Conservation (phyloP, 2,329 filamentous ascomycete genomes). For the Cladophialophora carrionii region DNA sequence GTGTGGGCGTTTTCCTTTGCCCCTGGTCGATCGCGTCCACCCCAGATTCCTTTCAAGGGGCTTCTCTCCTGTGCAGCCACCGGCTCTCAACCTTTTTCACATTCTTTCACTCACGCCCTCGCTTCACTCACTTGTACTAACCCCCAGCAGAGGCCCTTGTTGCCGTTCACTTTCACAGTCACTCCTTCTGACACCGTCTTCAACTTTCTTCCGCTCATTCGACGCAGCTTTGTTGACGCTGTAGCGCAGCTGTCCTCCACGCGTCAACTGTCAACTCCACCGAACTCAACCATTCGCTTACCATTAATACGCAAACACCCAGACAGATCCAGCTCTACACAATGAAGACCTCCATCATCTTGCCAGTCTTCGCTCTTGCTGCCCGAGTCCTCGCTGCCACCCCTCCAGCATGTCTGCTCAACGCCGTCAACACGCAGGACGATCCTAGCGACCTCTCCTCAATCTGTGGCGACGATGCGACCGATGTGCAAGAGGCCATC, state of each 20-base stretch:
- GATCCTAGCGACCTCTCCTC: slow-evolving; percentile 47
- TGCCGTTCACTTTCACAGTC: slow-evolving; percentile 19
- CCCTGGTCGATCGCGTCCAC: slow-evolving; percentile 15
- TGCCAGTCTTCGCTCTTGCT: slow-evolving; percentile 51
- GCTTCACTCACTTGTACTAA: slow-evolving; percentile 19
- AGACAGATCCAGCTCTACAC: slow-evolving; percentile 13
- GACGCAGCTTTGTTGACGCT: slow-evolving; percentile 5
- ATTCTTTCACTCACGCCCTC: slow-evolving; percentile 14
- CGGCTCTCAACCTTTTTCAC: slow-evolving; percentile 11
- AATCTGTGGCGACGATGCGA: slow-evolving; percentile 45
- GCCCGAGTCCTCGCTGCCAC: slow-evolving; percentile 49
- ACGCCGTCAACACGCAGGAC: slow-evolving; percentile 50
- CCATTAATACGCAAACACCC: background rate
- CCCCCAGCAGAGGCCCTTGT: slow-evolving; percentile 9
- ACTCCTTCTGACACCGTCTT: slow-evolving; percentile 17
- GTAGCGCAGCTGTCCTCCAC: slow-evolving; percentile 10
- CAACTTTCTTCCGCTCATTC: slow-evolving; percentile 20
- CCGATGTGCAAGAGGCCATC: slow-evolving; percentile 46
- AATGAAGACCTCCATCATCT: slow-evolving; percentile 41
- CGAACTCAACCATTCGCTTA: slow-evolving; percentile 2
- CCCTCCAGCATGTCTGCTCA: slow-evolving; percentile 57
- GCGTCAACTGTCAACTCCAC: slow-evolving; percentile 11
- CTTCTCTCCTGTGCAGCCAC: slow-evolving; percentile 14
- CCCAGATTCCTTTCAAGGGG: slow-evolving; percentile 16
- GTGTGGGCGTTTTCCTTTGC: background rate